phyloP scores from a whole-genome alignment of 164 flowering plant species.

The Chimonanthus salicifolius region DNA sequence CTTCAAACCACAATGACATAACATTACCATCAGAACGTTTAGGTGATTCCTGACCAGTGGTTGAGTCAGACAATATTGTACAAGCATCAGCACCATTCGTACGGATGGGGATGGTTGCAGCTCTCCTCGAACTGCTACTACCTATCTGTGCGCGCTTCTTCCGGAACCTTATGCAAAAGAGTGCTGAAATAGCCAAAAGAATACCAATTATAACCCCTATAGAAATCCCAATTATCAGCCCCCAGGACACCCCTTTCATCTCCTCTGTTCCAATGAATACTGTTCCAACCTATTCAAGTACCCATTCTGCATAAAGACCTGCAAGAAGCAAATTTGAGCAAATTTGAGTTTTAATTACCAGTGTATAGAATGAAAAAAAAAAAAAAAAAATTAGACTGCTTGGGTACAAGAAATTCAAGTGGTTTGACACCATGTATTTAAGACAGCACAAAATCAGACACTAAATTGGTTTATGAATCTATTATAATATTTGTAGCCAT shows the following conservation, averaged over 20 bases:
- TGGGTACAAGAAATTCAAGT: neutral
- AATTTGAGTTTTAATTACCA: neutral
- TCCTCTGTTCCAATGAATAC: slow-evolving; percentile 14
- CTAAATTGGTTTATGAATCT: neutral
- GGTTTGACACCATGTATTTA: neutral
- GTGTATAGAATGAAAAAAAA: neutral
- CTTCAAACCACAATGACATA: slow-evolving; percentile 63
- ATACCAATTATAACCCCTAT: slow-evolving; percentile 89
- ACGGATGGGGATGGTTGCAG: slow-evolving; percentile 70
- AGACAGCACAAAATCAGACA: neutral
- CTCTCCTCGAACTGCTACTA: slow-evolving; percentile 81
- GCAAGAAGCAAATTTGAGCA: neutral
- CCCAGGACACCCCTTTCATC: slow-evolving; percentile 70
- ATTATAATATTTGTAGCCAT: neutral
- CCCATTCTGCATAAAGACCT: neutral
- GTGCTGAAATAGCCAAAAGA: slow-evolving; percentile 54
- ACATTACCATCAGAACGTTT: slow-evolving; percentile 39
- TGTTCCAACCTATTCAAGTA: neutral
- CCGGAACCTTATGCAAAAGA: slow-evolving; percentile 66
- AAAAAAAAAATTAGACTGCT: neutral
- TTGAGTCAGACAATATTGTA: slow-evolving; percentile 73
- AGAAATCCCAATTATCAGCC: slow-evolving; percentile 80
- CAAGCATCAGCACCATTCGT: slow-evolving; percentile 70
- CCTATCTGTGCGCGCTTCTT: slow-evolving; percentile 76
- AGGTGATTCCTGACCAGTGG: slow-evolving; percentile 81